Evolutionary conservation across 202 grass and related monocot species (phyloP).

Genomic region (Dendrocalamus latiflorus): DNA sequence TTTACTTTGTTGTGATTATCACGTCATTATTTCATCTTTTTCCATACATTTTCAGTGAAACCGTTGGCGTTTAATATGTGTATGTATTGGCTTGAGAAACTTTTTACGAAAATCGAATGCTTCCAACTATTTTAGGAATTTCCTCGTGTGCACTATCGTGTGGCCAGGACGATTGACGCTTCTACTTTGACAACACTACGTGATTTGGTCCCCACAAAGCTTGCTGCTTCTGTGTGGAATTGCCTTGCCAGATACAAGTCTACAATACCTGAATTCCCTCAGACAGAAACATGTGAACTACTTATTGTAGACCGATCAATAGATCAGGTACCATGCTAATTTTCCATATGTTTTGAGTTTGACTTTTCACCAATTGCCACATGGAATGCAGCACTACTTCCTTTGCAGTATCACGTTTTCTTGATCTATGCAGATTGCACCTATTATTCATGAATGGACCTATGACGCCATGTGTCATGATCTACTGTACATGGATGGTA

Average conservation of each 20-base stretch:
- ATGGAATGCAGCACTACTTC: conserved; percentile 6
- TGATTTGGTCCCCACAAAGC: conserved; percentile 66
- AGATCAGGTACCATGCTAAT: conserved; percentile 62
- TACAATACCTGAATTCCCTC: conserved; percentile 69
- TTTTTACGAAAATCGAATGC: neutral
- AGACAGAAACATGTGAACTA: conserved; percentile 86
- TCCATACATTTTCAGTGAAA: neutral
- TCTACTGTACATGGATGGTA: conserved; percentile 89
- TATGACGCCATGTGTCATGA: conserved; percentile 98
- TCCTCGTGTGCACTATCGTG: conserved; percentile 76
- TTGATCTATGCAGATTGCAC: conserved; percentile 61
- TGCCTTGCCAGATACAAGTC: conserved; percentile 54
- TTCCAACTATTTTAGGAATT: conserved; percentile 56
- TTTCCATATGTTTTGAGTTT: too few species aligned
- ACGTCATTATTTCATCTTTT: neutral
- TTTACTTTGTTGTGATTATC: conserved; percentile 3
- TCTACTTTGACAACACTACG: conserved; percentile 54
- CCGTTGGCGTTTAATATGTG: neutral
- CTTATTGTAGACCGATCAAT: conserved; percentile 88
- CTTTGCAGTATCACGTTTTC: conserved; percentile 15
- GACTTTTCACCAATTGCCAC: neutral
- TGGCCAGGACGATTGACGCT: conserved; percentile 51
- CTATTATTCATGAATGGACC: conserved; percentile 98
- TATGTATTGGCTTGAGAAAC: neutral
- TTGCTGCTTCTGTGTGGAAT: conserved; percentile 75